Evolutionary conservation across 1,284 basidiomycete species (phyloP).

Genomic region (Mycena sp.): DNA sequence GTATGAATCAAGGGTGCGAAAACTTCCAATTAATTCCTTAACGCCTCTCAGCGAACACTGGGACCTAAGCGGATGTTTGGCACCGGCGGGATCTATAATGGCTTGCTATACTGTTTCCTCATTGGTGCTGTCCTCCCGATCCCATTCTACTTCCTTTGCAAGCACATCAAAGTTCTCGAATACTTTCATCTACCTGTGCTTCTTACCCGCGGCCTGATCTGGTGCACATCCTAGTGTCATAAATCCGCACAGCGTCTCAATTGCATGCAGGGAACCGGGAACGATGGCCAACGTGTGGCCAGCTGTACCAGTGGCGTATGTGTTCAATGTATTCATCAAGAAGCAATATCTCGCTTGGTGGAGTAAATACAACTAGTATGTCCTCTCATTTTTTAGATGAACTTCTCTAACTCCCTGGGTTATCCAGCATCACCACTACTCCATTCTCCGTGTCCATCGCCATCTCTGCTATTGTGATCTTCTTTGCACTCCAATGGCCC

Average conservation of each 20-base stretch:
- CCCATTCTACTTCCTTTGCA: conserved; percentile 45
- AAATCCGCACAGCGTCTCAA: too few species aligned
- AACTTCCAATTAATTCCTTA: neutral
- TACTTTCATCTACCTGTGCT: conserved; percentile 46
- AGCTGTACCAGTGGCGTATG: conserved; percentile 52
- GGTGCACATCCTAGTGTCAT: too few species aligned
- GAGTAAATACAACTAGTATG: conserved; percentile 39
- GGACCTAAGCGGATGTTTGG: conserved; percentile 52
- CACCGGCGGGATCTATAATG: conserved; percentile 38
- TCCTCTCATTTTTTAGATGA: neutral
- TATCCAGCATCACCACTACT: conserved; percentile 31
- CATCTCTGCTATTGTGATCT: conserved; percentile 37
- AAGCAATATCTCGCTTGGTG: conserved; percentile 40
- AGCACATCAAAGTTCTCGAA: conserved; percentile 39
- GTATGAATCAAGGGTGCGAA: too few species aligned
- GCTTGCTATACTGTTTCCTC: conserved; percentile 46
- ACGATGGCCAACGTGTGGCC: conserved; percentile 34
- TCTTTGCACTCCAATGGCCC: conserved; percentile 37
- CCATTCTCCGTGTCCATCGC: conserved; percentile 37
- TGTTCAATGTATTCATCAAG: conserved; percentile 50
- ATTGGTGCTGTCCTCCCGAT: conserved; percentile 49
- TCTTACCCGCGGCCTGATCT: conserved; percentile 50
- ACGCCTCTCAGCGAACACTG: conserved; percentile 38
- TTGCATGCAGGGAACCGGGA: too few species aligned
- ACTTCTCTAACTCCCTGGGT: neutral